These are phyloP conservation scores for Cercospora beticola DNA, from an alignment of 2,329 filamentous ascomycete species.

Conservation along the genomic window DNA sequence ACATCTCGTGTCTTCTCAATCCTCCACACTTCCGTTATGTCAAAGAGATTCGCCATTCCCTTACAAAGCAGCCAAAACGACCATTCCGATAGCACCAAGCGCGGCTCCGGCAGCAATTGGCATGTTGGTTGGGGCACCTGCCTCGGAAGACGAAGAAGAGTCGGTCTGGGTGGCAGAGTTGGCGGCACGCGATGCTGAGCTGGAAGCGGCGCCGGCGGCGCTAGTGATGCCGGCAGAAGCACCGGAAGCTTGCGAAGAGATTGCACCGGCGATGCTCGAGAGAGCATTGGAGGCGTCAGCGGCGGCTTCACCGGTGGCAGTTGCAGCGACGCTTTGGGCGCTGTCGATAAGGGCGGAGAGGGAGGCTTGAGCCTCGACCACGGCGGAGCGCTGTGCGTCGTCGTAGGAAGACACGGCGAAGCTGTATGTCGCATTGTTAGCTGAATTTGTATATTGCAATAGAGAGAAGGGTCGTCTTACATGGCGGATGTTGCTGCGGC, in stretches of 20 bases:
- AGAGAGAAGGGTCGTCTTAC: constrained; percentile 1
- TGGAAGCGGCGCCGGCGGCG: neutral
- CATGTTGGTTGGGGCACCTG: constrained; percentile 18
- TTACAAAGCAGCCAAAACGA: constrained; percentile 22
- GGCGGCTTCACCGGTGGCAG: constrained; percentile 3
- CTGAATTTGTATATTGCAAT: neutral
- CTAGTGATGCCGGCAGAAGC: constrained; percentile 9
- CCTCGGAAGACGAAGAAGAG: constrained; percentile 11
- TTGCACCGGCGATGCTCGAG: neutral
- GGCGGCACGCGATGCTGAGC: constrained; percentile 4
- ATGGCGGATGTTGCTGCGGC: constrained; percentile 19
- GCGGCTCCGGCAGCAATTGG: constrained; percentile 25
- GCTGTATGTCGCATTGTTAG: constrained; percentile 10
- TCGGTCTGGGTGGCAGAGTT: constrained; percentile 8
- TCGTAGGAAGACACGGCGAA: constrained; percentile 17
- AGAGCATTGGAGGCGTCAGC: constrained; percentile 14
- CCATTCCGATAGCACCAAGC: constrained; percentile 25
- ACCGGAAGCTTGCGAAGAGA: neutral
- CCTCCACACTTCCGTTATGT: neutral
- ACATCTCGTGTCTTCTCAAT: neutral
- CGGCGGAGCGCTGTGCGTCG: constrained; percentile 17
- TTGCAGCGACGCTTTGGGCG: neutral
- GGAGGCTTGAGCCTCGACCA: constrained; percentile 16
- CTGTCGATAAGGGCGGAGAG: constrained; percentile 16
- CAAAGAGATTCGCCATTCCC: neutral